Conservation (phyloP, 78 protist species). For the Protostelium mycophagum region DNA sequence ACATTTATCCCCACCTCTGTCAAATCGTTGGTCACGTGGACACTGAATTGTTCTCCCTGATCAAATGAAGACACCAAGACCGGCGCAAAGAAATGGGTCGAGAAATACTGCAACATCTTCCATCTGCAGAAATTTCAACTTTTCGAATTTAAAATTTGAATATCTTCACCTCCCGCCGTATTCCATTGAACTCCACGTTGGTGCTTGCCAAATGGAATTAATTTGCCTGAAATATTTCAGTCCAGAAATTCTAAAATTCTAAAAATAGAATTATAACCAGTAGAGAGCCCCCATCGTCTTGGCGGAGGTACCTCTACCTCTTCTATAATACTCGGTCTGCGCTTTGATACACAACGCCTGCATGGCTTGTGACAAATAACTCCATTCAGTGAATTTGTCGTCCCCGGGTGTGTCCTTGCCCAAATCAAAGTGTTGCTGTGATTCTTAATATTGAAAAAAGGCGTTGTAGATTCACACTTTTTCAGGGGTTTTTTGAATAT, state of each 20-base stretch:
- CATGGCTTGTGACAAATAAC: conserved; percentile 32
- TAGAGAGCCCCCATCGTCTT: conserved; percentile 72
- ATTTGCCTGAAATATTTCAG: conserved; percentile 25
- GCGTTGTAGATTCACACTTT: too few species aligned
- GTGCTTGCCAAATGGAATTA: conserved; percentile 75
- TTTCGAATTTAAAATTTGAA: too few species aligned
- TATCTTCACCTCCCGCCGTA: conserved; percentile 39
- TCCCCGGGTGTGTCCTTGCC: neutral
- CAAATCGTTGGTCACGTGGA: neutral
- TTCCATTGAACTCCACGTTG: conserved; percentile 70
- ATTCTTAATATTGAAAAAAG: too few species aligned
- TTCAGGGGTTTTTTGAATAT: conserved; percentile 19
- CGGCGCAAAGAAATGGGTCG: conserved; percentile 31
- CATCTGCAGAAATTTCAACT: neutral
- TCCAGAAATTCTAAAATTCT: neutral
- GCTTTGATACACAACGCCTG: conserved; percentile 53
- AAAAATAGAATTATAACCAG: too few species aligned
- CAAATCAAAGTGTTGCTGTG: too few species aligned
- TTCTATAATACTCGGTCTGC: conserved; percentile 55
- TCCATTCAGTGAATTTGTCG: neutral
- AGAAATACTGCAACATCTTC: conserved; percentile 70
- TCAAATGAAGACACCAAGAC: conserved; percentile 22
- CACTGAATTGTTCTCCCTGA: neutral
- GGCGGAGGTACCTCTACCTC: conserved; percentile 31
- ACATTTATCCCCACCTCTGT: neutral